Evolutionary conservation across 495 filamentous ascomycete genomes (phyloP), one percentile per base, ranked within the genome.

Genomic region (Podospora pseudocomata): DNA sequence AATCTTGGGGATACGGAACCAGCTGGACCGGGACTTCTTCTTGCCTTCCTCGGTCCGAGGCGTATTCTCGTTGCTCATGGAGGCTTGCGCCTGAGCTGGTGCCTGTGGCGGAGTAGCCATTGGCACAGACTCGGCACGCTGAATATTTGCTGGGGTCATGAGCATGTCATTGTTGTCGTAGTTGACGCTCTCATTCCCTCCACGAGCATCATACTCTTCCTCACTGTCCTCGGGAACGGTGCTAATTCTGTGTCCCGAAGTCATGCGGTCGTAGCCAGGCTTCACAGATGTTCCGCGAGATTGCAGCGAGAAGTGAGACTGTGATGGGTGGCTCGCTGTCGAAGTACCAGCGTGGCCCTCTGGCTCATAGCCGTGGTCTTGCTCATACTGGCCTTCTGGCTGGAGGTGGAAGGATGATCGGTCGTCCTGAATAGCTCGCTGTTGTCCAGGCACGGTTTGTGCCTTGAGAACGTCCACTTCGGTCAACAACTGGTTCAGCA

Each of bases 21-120:
- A 95, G 76, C 96, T 89, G 4, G 92, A 95, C 16, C 93, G 94
- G 72, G 92, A 95, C 78, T 96, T 96, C 81, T 97, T 97, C 72
- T 90, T 89, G 67, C 86, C 84, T 78, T 94, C 93, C 32, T 92
- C 91, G 6, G 86, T 88, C 64, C 73, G 73, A 5, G 77, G 76
- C 0, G 77, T 77, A 59, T 79, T 75, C 18, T 79, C 77, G 44
- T 80, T 68, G 86, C 84, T 68, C 85, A 73, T 60, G 7, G 80
- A 80, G 44, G 73, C 63, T 66, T 82, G 79, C 6, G 77, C 73
- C 27, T 71, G 64, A 19, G 57, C 68, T 4, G 75, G 70, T 3
- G 76, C 80, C 64, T 89, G 90, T 11, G 92, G 90, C 5, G 94
- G 91, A 2, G 91, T 95, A 9, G 84, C 85, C 54, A 92, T 81